A percentile compares a stretch with the other conserved stretches of the same genome.
These are phyloP conservation scores for Neodidymelliopsis sp. DNA, from an alignment of 2,329 filamentous ascomycete genomes.

Conservation along the genomic window DNA sequence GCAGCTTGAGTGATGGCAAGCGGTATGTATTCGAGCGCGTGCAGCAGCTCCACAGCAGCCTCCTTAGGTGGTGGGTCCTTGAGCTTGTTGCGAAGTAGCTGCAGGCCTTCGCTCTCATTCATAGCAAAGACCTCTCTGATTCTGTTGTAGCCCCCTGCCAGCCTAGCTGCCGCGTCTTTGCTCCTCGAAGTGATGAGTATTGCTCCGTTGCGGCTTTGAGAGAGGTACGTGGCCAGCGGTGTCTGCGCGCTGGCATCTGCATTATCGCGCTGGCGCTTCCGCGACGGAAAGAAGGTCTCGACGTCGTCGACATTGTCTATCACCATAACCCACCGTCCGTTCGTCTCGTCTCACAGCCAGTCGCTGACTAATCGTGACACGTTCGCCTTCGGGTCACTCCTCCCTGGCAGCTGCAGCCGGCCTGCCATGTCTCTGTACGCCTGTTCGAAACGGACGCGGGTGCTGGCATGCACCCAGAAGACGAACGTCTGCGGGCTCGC, in stretches of 20 bases:
- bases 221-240: constrained; percentile 17
- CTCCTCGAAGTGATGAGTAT: constrained; percentile 24
- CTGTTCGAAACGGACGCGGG: constrained; percentile 20
- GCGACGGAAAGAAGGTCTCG: constrained; percentile 5
- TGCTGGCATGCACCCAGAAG: constrained; percentile 14
- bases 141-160: constrained; percentile 16
- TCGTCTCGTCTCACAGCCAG: constrained; percentile 26
- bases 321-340: constrained; percentile 27
- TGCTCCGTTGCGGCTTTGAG: constrained; percentile 22
- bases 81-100: constrained; percentile 23
- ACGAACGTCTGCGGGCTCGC: constrained; percentile 22
- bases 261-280: not conserved
- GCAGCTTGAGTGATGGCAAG: constrained; percentile 46
- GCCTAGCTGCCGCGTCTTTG: constrained; percentile 16
- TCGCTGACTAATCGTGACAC: constrained; percentile 19
- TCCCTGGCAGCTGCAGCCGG: constrained; percentile 7
- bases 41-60: constrained; percentile 1
- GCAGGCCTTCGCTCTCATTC: constrained; percentile 14
- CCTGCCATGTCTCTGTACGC: constrained; percentile 22
- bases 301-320: constrained; percentile 34
- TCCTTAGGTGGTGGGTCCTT: not conserved
- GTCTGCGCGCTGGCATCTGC: not conserved
- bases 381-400: constrained; percentile 17
- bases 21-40: constrained; percentile 35
- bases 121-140: constrained; percentile 20